Conservation (phyloP, 2,329 filamentous ascomycete species). For the Sarocladium brachiariae region DNA sequence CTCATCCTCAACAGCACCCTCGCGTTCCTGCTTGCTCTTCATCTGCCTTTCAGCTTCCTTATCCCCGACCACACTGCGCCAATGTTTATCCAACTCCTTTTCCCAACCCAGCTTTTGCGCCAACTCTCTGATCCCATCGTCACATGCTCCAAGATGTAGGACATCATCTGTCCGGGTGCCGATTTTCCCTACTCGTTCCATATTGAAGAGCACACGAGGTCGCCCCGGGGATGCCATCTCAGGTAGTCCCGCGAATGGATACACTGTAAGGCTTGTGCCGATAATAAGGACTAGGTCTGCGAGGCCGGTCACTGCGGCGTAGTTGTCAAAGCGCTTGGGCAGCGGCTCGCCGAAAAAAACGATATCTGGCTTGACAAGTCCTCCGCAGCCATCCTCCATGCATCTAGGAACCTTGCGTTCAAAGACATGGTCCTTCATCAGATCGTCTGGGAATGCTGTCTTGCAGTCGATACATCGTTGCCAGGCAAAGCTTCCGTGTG, state of each 20-base stretch:
- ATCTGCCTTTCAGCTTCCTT: conserved; percentile 47
- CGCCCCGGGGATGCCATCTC: conserved; percentile 50
- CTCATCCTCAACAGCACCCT: conserved; percentile 35
- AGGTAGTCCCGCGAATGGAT: conserved; percentile 82
- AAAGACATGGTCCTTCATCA: conserved; percentile 65
- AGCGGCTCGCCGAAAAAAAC: conserved; percentile 84
- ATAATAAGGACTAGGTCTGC: conserved; percentile 79
- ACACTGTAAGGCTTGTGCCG: conserved; percentile 81
- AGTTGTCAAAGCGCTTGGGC: conserved; percentile 28
- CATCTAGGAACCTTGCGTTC: conserved; percentile 67
- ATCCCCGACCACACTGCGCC: conserved; percentile 61
- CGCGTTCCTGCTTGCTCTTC: conserved; percentile 23
- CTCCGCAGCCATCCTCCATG: conserved; percentile 52
- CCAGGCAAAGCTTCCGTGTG: conserved; percentile 88
- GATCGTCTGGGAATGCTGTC: conserved; percentile 59
- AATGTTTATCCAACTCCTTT: conserved; percentile 71
- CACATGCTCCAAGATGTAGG: conserved; percentile 73
- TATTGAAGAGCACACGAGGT: conserved; percentile 81
- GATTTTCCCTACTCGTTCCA: conserved; percentile 72
- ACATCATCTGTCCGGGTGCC: conserved; percentile 80
- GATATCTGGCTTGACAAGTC: conserved; percentile 87
- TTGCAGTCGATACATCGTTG: conserved; percentile 91
- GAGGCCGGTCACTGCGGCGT: conserved; percentile 40
- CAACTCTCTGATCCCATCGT: conserved; percentile 70
- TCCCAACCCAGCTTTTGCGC: conserved; percentile 79